Conservation (phyloP, 345 rosid genomes). For the Gossypium bickii region DNA sequence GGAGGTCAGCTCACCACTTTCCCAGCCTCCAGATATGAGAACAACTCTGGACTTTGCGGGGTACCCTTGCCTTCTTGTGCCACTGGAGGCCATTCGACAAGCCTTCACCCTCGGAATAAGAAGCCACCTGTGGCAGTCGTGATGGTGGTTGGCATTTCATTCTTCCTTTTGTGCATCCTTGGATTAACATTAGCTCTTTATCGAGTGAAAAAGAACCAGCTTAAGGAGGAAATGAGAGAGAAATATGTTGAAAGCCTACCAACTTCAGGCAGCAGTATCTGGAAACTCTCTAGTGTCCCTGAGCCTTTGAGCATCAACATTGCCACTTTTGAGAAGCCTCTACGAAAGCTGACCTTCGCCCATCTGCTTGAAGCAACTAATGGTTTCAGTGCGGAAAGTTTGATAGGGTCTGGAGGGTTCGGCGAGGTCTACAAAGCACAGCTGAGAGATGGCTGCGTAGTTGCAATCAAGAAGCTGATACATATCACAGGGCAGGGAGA, state of each 20-base stretch:
- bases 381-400: constrained; percentile 82
- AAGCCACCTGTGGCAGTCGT: constrained; percentile 51
- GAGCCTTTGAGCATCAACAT: constrained; percentile 95
- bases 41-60: constrained; percentile 93
- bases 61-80: constrained; percentile 69
- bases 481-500: constrained; percentile 92
- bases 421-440: constrained; percentile 98
- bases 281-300: constrained; percentile 88
- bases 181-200: constrained; percentile 60
- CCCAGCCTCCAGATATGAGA: constrained; percentile 72
- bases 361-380: constrained; percentile 94
- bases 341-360: constrained; percentile 80
- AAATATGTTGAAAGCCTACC: constrained; percentile 86
- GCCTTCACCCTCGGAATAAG: constrained; percentile 21
- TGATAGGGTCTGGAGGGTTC: constrained; percentile 92
- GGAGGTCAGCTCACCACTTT: constrained; percentile 97
- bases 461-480: constrained; percentile 89
- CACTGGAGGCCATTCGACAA: constrained; percentile 30
- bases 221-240: constrained; percentile 58
- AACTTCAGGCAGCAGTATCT: constrained; percentile 78
- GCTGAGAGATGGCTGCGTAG: constrained; percentile 62
- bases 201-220: constrained; percentile 49
- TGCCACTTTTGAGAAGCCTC: constrained; percentile 95
- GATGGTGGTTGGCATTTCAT: constrained; percentile 64
- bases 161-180: constrained; percentile 60